Percentiles rank a stretch among this genome's conserved stretches.
Evolutionary conservation across 306 rosid species (phyloP).

Genomic region (Citrullus colocynthis): DNA sequence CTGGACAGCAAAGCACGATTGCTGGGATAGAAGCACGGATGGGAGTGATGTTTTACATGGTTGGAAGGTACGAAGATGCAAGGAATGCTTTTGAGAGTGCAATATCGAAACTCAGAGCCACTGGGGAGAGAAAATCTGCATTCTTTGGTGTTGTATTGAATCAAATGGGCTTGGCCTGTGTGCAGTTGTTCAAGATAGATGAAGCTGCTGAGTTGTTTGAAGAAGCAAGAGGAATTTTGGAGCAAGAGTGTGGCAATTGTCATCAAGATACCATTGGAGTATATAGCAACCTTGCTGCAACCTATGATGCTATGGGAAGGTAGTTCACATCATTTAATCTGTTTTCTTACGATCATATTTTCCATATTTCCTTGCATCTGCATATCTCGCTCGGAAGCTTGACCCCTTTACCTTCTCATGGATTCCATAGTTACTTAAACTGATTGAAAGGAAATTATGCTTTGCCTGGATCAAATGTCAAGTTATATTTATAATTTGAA

Average conservation of each 20-base stretch:
- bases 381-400: neutral
- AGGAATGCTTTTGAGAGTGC: conserved; percentile 78
- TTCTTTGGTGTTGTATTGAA: conserved; percentile 96
- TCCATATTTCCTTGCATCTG: neutral
- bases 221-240: conserved; percentile 89
- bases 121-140: conserved; percentile 95
- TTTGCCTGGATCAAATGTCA: neutral
- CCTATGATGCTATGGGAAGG: conserved; percentile 99
- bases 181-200: conserved; percentile 90
- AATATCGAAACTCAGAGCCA: conserved; percentile 65
- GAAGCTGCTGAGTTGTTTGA: conserved; percentile 95
- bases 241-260: conserved; percentile 88
- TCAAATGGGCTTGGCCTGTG: conserved; percentile 98
- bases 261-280: conserved; percentile 98
- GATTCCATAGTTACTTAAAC: neutral
- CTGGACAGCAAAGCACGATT: conserved; percentile 93
- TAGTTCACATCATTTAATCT: conserved; percentile 13
- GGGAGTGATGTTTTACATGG: conserved; percentile 94
- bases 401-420: neutral
- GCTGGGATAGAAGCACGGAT: conserved; percentile 95
- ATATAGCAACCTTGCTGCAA: conserved; percentile 97
- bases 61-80: conserved; percentile 76
- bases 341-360: neutral
- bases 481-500: neutral
- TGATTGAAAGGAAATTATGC: neutral